Percentiles rank a stretch among this genome's conserved stretches.
These are phyloP conservation scores for Pythium biforme DNA, from an alignment of 352 stramenopile genomes.

Conservation along the genomic window DNA sequence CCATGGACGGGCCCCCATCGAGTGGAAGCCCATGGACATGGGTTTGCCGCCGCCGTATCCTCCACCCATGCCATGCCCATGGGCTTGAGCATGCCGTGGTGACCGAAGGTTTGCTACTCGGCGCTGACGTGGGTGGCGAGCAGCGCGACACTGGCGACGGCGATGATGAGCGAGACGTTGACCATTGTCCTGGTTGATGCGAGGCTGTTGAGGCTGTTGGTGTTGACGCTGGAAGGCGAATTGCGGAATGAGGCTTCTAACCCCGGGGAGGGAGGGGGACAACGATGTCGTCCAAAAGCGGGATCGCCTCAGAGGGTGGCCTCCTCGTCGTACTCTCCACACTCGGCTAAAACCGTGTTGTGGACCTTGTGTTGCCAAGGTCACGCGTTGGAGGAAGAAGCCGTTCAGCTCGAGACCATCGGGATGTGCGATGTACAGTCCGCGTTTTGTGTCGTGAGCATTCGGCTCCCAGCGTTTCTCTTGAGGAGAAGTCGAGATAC, in stretches of 20 bases:
- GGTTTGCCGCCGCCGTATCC: background rate
- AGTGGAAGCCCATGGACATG: background rate
- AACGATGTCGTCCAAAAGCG: too few relatives aligned
- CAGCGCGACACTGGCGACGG: background rate
- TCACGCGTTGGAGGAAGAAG: background rate
- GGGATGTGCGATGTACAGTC: background rate
- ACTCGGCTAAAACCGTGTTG: background rate
- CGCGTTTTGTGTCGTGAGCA: too few relatives aligned
- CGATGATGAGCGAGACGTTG: constrained; percentile 4
- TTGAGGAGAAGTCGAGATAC: too few relatives aligned
- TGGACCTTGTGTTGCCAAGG: background rate
- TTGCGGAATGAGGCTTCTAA: constrained; percentile 3
- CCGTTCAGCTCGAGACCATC: background rate
- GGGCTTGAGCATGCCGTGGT: constrained; percentile 5
- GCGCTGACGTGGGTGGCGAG: background rate
- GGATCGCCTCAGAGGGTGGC: too few relatives aligned
- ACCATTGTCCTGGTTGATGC: constrained; percentile 5
- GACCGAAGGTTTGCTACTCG: constrained; percentile 15
- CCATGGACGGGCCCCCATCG: background rate
- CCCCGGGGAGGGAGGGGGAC: too few relatives aligned
- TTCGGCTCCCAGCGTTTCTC: too few relatives aligned
- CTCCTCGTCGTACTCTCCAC: too few relatives aligned
- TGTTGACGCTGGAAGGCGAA: background rate
- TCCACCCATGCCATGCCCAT: background rate
- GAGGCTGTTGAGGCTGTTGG: background rate